Evolutionary conservation across 2,329 filamentous ascomycete genomes (phyloP).

Genomic region (Aspergillus sp.): DNA sequence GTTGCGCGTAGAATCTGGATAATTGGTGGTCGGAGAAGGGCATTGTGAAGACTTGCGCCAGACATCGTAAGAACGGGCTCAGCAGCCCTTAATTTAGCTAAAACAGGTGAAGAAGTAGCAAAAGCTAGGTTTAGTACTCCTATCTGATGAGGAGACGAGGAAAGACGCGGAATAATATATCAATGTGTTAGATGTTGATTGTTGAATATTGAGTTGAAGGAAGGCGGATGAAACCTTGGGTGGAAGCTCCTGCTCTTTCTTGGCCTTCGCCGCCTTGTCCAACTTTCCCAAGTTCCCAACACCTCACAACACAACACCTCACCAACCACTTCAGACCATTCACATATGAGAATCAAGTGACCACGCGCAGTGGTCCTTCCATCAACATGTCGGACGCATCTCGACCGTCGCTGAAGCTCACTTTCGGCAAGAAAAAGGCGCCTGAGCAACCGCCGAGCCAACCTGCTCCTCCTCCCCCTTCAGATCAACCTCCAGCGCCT

Average conservation of each 20-base stretch:
- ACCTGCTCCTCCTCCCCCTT: constrained; percentile 16
- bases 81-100: not conserved
- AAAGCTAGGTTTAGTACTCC: not conserved
- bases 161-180: not conserved
- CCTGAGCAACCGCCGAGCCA: constrained; percentile 24
- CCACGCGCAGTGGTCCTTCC: not conserved
- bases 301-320: not conserved
- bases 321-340: not conserved
- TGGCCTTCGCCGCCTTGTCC: constrained; percentile 5
- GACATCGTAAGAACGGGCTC: constrained; percentile 38
- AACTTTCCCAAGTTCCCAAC: not conserved
- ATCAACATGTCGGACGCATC: constrained; percentile 36
- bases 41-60: constrained; percentile 61
- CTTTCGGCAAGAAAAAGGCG: constrained; percentile 40
- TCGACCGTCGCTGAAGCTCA: constrained; percentile 42
- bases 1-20: constrained; percentile 89
- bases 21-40: constrained; percentile 80
- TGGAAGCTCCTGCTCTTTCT: not conserved
- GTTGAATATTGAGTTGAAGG: constrained; percentile 4
- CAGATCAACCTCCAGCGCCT: constrained; percentile 27
- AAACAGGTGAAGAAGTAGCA: not conserved
- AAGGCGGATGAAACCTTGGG: not conserved
- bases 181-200: not conserved
- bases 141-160: not conserved
- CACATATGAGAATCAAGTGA: not conserved